These are phyloP conservation scores for Clonostachys solani DNA, from an alignment of 2,329 filamentous ascomycete species.

Conservation along the genomic window DNA sequence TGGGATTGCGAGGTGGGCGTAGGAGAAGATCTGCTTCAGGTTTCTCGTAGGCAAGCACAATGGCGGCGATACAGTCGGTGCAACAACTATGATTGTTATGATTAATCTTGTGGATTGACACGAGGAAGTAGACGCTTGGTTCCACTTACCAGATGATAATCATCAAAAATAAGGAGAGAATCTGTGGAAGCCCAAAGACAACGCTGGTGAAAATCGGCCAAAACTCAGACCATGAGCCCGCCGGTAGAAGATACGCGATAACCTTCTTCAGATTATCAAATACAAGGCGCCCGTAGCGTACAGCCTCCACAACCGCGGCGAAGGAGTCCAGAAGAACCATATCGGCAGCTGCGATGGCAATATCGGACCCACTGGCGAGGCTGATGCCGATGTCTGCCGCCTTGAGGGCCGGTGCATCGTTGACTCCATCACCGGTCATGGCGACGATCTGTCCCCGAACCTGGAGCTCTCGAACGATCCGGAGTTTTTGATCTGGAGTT, in stretches of 20 bases:
- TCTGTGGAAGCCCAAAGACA: constrained; percentile 67
- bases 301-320: constrained; percentile 65
- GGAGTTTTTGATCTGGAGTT: constrained; percentile 74
- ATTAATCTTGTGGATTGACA: background rate
- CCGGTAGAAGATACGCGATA: constrained; percentile 68
- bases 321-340: constrained; percentile 80
- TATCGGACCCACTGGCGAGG: constrained; percentile 75
- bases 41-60: constrained; percentile 70
- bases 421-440: constrained; percentile 86
- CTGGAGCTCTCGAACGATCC: constrained; percentile 72
- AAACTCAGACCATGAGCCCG: constrained; percentile 71
- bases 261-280: constrained; percentile 75
- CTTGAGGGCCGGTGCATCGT: constrained; percentile 77
- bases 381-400: constrained; percentile 84
- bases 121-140: background rate
- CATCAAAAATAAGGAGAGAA: constrained; percentile 71
- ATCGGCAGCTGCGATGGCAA: constrained; percentile 75
- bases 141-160: constrained; percentile 52
- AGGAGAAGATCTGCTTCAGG: constrained; percentile 72
- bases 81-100: constrained; percentile 49
- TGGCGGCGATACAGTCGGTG: constrained; percentile 71
- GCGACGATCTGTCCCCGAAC: constrained; percentile 59
- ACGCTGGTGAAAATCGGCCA: constrained; percentile 73
- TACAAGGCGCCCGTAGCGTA: constrained; percentile 70
- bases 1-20: constrained; percentile 63